Percentiles rank a stretch among this genome's conserved stretches.
Conservation (phyloP, 768 basidiomycete species). For the Hygrophoropsis aurantiaca region DNA sequence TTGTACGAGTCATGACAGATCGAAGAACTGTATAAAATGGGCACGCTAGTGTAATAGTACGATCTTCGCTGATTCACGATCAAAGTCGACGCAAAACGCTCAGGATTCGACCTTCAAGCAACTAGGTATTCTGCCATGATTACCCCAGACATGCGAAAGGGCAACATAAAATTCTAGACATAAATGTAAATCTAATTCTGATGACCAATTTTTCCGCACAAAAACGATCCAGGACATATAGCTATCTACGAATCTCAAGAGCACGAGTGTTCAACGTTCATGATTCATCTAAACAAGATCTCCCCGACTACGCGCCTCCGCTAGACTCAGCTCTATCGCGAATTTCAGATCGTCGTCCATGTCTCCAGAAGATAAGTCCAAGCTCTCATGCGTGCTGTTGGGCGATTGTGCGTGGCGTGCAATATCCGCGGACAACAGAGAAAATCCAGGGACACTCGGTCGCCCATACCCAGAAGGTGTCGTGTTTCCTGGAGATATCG, state of each 20-base stretch:
- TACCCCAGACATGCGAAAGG: too few species aligned
- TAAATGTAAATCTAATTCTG: not conserved
- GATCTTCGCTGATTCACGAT: too few species aligned
- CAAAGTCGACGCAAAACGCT: too few species aligned
- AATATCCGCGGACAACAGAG: conserved; percentile 14
- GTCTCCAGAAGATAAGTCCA: conserved; percentile 27
- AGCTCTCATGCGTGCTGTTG: not conserved
- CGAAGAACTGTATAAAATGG: conserved; percentile 53
- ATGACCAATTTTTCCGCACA: not conserved
- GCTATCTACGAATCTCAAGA: not conserved
- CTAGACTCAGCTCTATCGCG: conserved; percentile 70
- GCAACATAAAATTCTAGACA: not conserved
- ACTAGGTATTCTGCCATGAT: too few species aligned
- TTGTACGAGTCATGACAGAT: conserved; percentile 84
- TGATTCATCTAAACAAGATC: conserved; percentile 1
- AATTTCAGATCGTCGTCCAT: conserved; percentile 65
- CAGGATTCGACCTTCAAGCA: too few species aligned
- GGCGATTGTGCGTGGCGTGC: conserved; percentile 3
- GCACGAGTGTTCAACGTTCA: not conserved
- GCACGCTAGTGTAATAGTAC: too few species aligned
- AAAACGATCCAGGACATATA: not conserved
- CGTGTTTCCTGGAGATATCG: conserved; percentile 11
- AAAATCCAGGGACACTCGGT: conserved; percentile 7
- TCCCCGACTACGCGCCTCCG: conserved; percentile 36
- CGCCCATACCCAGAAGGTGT: conserved; percentile 14